These are phyloP conservation scores for Cardiospermum halicacabum DNA, from an alignment of 345 rosid genomes.

Conservation along the genomic window DNA sequence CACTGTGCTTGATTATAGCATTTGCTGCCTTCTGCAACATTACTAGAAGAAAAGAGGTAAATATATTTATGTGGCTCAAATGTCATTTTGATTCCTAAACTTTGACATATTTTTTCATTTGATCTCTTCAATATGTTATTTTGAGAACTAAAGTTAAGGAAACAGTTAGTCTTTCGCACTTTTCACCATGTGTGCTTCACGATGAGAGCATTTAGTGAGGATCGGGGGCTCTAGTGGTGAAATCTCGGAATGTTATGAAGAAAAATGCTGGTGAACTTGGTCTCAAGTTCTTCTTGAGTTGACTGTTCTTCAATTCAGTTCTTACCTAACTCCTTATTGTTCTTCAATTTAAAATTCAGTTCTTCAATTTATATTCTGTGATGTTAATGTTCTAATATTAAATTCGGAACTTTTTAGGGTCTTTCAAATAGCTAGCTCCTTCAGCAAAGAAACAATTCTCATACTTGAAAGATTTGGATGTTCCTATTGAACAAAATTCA, in stretches of 20 bases:
- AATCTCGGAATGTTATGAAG: conserved; percentile 56
- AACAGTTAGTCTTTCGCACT: too few species aligned
- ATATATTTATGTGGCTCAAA: too few species aligned
- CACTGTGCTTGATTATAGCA: too few species aligned
- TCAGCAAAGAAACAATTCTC: conserved; percentile 50
- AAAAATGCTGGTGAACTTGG: conserved; percentile 49
- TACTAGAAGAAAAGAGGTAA: too few species aligned
- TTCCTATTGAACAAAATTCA: conserved; percentile 42
- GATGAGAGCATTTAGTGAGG: conserved; percentile 45
- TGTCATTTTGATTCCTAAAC: too few species aligned
- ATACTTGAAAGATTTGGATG: conserved; percentile 40
- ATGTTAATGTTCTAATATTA: not conserved
- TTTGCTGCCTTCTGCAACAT: too few species aligned
- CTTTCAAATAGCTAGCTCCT: conserved; percentile 62
- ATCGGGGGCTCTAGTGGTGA: conserved; percentile 52
- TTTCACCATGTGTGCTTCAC: too few species aligned
- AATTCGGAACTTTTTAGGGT: conserved; percentile 23
- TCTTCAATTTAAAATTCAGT: not conserved
- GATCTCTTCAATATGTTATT: too few species aligned
- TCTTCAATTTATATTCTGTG: not conserved
- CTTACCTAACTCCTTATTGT: too few species aligned
- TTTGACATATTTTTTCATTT: too few species aligned
- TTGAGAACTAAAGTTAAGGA: too few species aligned
- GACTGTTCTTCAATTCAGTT: too few species aligned
- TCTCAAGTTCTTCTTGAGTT: conserved; percentile 53